These are phyloP conservation scores for Xerocomus cyaneibrunnescens DNA, from an alignment of 1,284 basidiomycete species.

Conservation along the genomic window DNA sequence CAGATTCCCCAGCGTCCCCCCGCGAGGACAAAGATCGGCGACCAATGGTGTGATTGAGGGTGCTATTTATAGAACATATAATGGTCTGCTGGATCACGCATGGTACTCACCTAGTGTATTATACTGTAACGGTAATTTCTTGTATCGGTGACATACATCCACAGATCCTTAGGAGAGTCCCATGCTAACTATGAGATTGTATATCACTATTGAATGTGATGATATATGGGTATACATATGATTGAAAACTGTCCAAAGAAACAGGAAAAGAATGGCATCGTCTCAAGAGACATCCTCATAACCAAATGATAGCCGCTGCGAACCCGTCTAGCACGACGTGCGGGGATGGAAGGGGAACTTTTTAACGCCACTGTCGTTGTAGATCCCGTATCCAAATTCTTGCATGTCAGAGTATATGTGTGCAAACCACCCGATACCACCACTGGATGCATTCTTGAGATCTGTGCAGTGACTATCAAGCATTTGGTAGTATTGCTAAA, in stretches of 20 bases:
- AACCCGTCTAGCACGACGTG: constrained; percentile 41
- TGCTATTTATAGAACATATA: neutral
- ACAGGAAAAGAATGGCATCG: neutral
- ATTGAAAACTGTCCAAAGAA: neutral
- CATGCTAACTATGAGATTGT: neutral
- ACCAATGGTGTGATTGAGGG: constrained; percentile 66
- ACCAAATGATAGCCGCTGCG: neutral
- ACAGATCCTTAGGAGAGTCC: neutral
- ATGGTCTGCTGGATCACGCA: constrained; percentile 1
- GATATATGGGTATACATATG: constrained; percentile 7
- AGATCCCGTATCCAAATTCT: constrained; percentile 69
- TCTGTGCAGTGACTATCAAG: constrained; percentile 63
- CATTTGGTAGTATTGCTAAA: constrained; percentile 52
- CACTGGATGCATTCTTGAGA: constrained; percentile 56
- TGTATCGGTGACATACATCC: neutral
- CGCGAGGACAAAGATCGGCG: constrained; percentile 52
- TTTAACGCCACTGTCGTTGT: constrained; percentile 42
- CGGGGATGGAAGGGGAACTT: constrained; percentile 59
- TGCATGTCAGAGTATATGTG: constrained; percentile 69
- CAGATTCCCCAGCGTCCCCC: constrained; percentile 65
- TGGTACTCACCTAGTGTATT: constrained; percentile 12
- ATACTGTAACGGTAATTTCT: constrained; percentile 22
- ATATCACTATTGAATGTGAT: neutral
- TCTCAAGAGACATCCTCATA: neutral
- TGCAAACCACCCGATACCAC: constrained; percentile 77